phyloP scores from a whole-genome alignment of 2,329 filamentous ascomycete species.

The Lachnellula hyalina region DNA sequence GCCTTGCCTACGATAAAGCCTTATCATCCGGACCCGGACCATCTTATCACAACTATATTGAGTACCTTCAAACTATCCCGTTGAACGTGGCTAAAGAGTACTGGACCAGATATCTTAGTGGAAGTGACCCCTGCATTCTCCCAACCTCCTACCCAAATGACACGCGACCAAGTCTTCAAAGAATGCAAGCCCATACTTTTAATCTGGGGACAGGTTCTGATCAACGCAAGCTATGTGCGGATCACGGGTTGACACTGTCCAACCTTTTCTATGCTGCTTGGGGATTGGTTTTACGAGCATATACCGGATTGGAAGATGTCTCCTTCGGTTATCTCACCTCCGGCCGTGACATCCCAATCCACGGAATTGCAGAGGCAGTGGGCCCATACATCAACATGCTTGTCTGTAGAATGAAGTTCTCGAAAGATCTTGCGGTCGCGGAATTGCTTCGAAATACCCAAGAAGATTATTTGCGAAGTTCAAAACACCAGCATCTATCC shows the following conservation, averaged over 20 bases:
- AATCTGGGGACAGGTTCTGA: too few species aligned
- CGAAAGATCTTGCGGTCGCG: neutral
- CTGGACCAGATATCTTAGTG: slow-evolving; percentile 41
- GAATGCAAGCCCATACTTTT: too few species aligned
- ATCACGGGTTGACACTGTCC: slow-evolving; percentile 38
- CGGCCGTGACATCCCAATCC: slow-evolving; percentile 46
- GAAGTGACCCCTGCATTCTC: slow-evolving; percentile 42
- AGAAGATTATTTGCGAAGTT: neutral
- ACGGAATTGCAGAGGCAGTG: slow-evolving; percentile 35
- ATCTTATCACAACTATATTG: neutral
- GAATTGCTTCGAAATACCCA: slow-evolving; percentile 3
- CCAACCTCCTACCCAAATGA: slow-evolving; percentile 22
- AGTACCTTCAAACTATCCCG: neutral
- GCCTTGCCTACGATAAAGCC: neutral
- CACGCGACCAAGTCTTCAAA: too few species aligned
- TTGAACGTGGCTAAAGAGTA: slow-evolving; percentile 23
- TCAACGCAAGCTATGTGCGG: slow-evolving; percentile 1
- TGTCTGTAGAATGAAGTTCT: slow-evolving; percentile 41
- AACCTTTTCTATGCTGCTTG: slow-evolving; percentile 47
- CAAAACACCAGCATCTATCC: slow-evolving; percentile 2
- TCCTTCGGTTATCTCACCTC: slow-evolving; percentile 51
- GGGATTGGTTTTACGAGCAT: slow-evolving; percentile 44
- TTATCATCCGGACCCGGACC: neutral
- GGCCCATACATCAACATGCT: slow-evolving; percentile 53
- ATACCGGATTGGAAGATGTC: slow-evolving; percentile 42